Evolutionary conservation across 139 green algal species (phyloP).

Genomic region (Chlorella sorokiniana): DNA sequence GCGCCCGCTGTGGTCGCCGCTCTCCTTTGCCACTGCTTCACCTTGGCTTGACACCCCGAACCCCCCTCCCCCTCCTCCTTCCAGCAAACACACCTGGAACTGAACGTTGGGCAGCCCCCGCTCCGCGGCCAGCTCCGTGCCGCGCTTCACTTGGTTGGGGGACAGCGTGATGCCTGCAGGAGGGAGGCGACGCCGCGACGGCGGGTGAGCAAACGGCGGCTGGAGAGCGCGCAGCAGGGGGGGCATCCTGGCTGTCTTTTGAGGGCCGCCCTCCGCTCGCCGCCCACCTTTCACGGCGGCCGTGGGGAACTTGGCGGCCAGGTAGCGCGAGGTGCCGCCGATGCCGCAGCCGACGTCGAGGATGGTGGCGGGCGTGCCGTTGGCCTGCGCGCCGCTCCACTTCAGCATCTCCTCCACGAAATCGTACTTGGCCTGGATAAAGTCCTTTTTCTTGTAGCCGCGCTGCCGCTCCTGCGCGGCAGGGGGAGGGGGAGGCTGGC

Average conservation of each 20-base stretch:
- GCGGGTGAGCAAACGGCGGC: not conserved
- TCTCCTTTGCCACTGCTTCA: no score
- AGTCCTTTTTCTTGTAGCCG: slow-evolving; percentile 89
- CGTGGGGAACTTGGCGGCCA: slow-evolving; percentile 79
- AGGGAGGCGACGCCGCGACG: not conserved
- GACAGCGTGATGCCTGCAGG: slow-evolving; percentile 91
- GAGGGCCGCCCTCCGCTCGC: not conserved
- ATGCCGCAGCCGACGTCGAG: slow-evolving; percentile 96
- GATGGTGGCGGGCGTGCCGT: slow-evolving; percentile 46
- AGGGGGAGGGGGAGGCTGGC: not conserved
- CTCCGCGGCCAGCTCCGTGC: slow-evolving; percentile 81
- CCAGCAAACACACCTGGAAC: slow-evolving; percentile 54
- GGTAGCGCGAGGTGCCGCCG: slow-evolving; percentile 84
- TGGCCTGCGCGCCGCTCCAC: slow-evolving; percentile 44
- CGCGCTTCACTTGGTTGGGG: slow-evolving; percentile 82
- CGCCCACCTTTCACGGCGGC: slow-evolving; percentile 70
- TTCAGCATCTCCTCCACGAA: slow-evolving; percentile 91
- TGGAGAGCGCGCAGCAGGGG: not conserved
- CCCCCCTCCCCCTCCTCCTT: no score
- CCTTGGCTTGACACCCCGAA: no score
- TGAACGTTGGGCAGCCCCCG: slow-evolving; percentile 73
- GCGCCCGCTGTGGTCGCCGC: no score
- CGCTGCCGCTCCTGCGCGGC: slow-evolving; percentile 57
- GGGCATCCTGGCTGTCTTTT: not conserved
- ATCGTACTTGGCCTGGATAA: slow-evolving; percentile 93